phyloP scores from a whole-genome alignment of 1,284 basidiomycete species.

The Naganishia cerealis region DNA sequence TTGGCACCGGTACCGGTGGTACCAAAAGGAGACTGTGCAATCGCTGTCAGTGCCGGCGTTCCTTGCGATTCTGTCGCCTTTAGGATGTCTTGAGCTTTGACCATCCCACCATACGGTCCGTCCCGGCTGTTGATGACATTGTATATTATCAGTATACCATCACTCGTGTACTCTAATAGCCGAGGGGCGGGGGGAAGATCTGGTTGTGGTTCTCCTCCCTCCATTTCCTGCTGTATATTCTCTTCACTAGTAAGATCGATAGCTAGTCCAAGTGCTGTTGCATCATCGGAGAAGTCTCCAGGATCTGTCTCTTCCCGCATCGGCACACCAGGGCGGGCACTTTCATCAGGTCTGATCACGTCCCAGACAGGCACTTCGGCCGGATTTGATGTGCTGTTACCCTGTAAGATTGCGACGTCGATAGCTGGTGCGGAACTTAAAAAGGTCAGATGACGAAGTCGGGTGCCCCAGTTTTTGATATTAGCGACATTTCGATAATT shows the following conservation, averaged over 20 bases:
- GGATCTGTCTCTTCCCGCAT: slow-evolving; percentile 45
- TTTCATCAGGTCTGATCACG: slow-evolving; percentile 57
- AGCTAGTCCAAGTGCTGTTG: slow-evolving; percentile 56
- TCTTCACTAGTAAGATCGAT: slow-evolving; percentile 57
- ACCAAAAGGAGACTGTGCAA: slow-evolving; percentile 14
- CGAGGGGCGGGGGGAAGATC: slow-evolving; percentile 56
- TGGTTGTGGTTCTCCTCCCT: slow-evolving; percentile 53
- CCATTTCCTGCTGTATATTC: slow-evolving; percentile 53
- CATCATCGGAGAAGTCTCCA: slow-evolving; percentile 46
- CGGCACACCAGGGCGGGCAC: slow-evolving; percentile 57
- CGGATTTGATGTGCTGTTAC: slow-evolving; percentile 33
- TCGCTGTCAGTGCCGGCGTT: not conserved
- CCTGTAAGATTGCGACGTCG: slow-evolving; percentile 49
- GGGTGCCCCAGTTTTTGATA: slow-evolving; percentile 52
- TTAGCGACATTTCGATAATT: slow-evolving; percentile 50
- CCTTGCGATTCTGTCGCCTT: slow-evolving; percentile 21
- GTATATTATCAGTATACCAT: slow-evolving; percentile 58
- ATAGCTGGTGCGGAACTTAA: slow-evolving; percentile 56
- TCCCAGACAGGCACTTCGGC: slow-evolving; percentile 52
- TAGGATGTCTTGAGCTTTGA: slow-evolving; percentile 37
- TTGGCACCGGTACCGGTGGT: not conserved
- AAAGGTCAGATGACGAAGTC: slow-evolving; percentile 51
- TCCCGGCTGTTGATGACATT: slow-evolving; percentile 54
- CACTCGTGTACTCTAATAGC: slow-evolving; percentile 57
- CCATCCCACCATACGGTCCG: slow-evolving; percentile 55